These are phyloP conservation scores for Lodderomyces metapsilosis DNA, from an alignment of 1,139 yeast species.

Conservation along the genomic window DNA sequence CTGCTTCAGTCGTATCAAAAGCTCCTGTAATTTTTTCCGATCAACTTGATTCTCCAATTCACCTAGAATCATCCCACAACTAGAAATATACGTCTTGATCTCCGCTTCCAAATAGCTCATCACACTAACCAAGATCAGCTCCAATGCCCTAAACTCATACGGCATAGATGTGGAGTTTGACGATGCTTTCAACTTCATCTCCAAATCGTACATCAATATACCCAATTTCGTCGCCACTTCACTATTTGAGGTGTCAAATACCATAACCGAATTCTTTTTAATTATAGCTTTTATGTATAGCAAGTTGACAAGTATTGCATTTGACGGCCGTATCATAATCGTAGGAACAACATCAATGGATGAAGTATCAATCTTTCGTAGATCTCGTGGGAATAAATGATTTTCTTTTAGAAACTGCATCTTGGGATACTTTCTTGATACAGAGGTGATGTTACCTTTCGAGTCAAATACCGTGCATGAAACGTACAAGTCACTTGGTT, in stretches of 20 bases:
- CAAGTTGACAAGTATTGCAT: slow-evolving; percentile 75
- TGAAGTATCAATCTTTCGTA: slow-evolving; percentile 85
- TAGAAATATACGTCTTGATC: slow-evolving; percentile 67
- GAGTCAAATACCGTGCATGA: slow-evolving; percentile 74
- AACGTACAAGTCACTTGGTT: slow-evolving; percentile 57
- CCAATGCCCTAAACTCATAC: slow-evolving; percentile 89
- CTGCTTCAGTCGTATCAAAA: slow-evolving; percentile 78
- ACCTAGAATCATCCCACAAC: slow-evolving; percentile 73
- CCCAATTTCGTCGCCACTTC: slow-evolving; percentile 62
- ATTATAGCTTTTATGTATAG: slow-evolving; percentile 86
- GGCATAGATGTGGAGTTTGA: slow-evolving; percentile 25
- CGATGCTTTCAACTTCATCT: slow-evolving; percentile 64
- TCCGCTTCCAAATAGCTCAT: slow-evolving; percentile 84
- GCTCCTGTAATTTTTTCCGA: slow-evolving; percentile 73
- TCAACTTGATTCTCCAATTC: slow-evolving; percentile 87
- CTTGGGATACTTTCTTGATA: slow-evolving; percentile 75
- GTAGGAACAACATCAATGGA: slow-evolving; percentile 88
- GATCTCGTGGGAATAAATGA: slow-evolving; percentile 76
- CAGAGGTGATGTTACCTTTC: slow-evolving; percentile 69
- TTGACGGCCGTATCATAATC: slow-evolving; percentile 67
- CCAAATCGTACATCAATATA: slow-evolving; percentile 82
- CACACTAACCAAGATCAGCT: slow-evolving; percentile 81
- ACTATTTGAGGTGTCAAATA: slow-evolving; percentile 72
- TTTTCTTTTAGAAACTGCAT: slow-evolving; percentile 72
- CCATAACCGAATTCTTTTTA: slow-evolving; percentile 73